A percentile compares a stretch with the other conserved stretches of the same genome.
phyloP scores from a whole-genome alignment of 129 eudicot species.

The Artemisia argyi region DNA sequence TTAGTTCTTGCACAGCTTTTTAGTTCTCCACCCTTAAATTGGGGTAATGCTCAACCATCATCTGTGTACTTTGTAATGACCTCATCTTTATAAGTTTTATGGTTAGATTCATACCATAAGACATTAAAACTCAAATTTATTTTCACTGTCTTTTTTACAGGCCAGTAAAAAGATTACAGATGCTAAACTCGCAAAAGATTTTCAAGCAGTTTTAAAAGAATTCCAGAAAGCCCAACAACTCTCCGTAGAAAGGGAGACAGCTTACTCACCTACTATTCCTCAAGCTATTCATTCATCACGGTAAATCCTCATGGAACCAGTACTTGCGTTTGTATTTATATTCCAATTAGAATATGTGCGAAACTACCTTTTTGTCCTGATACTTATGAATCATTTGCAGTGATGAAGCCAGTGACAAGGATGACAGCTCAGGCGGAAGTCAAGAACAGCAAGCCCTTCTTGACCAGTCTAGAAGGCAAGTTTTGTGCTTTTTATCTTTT shows the following conservation, averaged over 20 bases:
- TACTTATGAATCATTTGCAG: slow-evolving; percentile 34
- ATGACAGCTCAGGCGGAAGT: slow-evolving; percentile 50
- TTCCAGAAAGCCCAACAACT: slow-evolving; percentile 93
- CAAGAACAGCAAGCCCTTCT: slow-evolving; percentile 78
- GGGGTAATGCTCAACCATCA: neutral
- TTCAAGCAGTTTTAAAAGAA: slow-evolving; percentile 82
- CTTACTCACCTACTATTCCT: slow-evolving; percentile 78
- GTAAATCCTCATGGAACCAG: slow-evolving; percentile 36
- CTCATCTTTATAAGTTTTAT: neutral
- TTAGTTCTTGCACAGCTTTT: neutral
- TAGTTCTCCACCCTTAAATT: neutral
- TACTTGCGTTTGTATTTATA: neutral
- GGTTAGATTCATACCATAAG: slow-evolving; percentile 3
- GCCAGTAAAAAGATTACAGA: slow-evolving; percentile 85
- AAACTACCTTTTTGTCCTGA: neutral
- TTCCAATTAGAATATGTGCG: neutral
- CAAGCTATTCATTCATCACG: slow-evolving; percentile 76
- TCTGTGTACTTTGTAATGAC: neutral
- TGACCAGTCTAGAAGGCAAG: slow-evolving; percentile 72
- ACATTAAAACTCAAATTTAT: neutral
- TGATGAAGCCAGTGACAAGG: slow-evolving; percentile 52
- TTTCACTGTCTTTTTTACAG: slow-evolving; percentile 32
- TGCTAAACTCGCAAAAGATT: slow-evolving; percentile 94
- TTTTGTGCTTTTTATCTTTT: slow-evolving; percentile 18
- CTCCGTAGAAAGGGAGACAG: slow-evolving; percentile 89